Conservation (phyloP, 306 rosid genomes). For the Fragaria nilgerrensis region DNA sequence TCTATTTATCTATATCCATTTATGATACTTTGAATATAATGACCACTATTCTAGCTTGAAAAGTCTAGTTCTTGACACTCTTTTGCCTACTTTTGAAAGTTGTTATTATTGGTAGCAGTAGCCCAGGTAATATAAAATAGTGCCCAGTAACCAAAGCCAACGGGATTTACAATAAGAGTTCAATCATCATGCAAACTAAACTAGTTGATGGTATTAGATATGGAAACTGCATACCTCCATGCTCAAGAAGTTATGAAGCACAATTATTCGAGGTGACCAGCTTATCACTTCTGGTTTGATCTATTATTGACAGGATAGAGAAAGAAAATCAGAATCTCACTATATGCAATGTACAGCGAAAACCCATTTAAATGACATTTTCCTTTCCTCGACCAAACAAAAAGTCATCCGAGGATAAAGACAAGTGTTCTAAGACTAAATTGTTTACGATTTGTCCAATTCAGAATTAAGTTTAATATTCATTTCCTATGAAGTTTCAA, state of each 20-base stretch:
- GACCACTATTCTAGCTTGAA: neutral
- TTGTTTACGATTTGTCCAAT: neutral
- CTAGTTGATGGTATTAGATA: constrained; percentile 9
- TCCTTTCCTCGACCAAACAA: neutral
- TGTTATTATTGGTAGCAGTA: constrained; percentile 2
- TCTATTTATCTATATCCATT: neutral
- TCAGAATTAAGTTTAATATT: neutral
- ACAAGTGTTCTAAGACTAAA: neutral
- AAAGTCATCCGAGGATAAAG: neutral
- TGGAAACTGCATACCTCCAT: constrained; percentile 47
- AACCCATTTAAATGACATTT: neutral
- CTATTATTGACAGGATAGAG: constrained; percentile 36
- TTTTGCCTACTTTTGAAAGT: neutral
- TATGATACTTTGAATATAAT: neutral
- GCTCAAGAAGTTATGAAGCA: constrained; percentile 87
- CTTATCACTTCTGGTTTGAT: constrained; percentile 86
- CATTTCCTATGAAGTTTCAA: no score
- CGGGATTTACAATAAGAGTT: neutral
- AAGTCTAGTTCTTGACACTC: neutral
- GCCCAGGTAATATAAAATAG: neutral
- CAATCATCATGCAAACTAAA: constrained; percentile 15
- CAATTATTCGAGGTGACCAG: constrained; percentile 91
- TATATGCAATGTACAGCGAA: constrained; percentile 7
- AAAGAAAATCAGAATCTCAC: constrained; percentile 16
- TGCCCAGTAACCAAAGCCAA: constrained; percentile 11